These are phyloP conservation scores for Tetrastigma voinierianum DNA, from an alignment of 164 flowering plant species.

Conservation along the genomic window DNA sequence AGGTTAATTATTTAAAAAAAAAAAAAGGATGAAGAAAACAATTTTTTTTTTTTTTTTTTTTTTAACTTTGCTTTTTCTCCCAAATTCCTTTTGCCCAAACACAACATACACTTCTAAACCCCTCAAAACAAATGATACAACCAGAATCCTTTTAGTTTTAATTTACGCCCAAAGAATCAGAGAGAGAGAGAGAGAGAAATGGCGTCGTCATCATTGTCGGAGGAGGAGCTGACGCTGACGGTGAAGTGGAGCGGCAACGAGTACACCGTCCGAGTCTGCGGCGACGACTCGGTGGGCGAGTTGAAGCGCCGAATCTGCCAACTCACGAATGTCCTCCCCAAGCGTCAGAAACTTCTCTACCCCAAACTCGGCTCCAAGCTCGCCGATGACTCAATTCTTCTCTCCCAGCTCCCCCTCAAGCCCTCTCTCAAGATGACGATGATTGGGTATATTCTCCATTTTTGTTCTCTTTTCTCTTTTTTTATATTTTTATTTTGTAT, in stretches of 20 bases:
- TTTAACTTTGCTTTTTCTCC: too few relatives aligned
- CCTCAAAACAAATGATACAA: too few relatives aligned
- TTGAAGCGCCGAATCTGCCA: slow-evolving; percentile 89
- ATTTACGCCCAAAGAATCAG: too few relatives aligned
- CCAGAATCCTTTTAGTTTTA: too few relatives aligned
- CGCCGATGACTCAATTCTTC: slow-evolving; percentile 68
- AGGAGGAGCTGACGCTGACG: slow-evolving; percentile 82
- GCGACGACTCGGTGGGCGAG: slow-evolving; percentile 90
- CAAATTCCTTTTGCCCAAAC: too few relatives aligned
- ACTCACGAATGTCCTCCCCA: slow-evolving; percentile 83
- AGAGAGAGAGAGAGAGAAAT: neutral
- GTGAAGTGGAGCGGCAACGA: slow-evolving; percentile 98
- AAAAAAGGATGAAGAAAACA: too few relatives aligned
- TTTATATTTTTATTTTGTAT: neutral
- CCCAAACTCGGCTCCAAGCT: slow-evolving; percentile 82
- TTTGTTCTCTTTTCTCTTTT: neutral
- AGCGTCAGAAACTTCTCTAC: slow-evolving; percentile 96
- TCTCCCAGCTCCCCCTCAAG: slow-evolving; percentile 76
- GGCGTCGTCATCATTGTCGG: slow-evolving; percentile 37
- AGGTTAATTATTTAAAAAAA: too few relatives aligned
- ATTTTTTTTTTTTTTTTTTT: too few relatives aligned
- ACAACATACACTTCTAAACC: too few relatives aligned
- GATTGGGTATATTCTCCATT: slow-evolving; percentile 64
- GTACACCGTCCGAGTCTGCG: slow-evolving; percentile 87
- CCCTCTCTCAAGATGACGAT: slow-evolving; percentile 93